A percentile compares a stretch with the other conserved stretches of the same genome.
These are phyloP conservation scores for Noccaea caerulescens DNA, from an alignment of 345 rosid species.

Conservation along the genomic window DNA sequence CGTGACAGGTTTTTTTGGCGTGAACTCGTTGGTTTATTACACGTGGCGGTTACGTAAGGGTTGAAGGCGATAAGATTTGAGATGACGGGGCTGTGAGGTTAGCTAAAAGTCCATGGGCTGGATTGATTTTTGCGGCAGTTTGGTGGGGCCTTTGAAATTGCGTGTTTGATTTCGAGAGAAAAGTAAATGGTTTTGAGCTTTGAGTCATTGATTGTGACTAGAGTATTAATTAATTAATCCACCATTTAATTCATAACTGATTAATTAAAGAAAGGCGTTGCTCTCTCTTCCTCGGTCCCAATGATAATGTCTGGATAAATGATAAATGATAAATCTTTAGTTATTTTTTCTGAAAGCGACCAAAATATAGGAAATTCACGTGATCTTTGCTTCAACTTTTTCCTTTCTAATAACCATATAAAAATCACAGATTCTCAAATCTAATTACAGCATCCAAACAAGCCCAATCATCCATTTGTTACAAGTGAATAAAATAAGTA, in stretches of 20 bases:
- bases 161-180: constrained; percentile 24
- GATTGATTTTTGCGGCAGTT: constrained; percentile 33
- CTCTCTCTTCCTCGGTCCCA: neutral
- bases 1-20: constrained; percentile 22
- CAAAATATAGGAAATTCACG: constrained; percentile 25
- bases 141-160: constrained; percentile 24
- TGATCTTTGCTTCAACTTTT: constrained; percentile 19
- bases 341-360: constrained; percentile 6
- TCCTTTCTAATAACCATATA: neutral
- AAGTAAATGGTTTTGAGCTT: constrained; percentile 5
- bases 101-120: constrained; percentile 20
- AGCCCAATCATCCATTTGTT: constrained; percentile 6
- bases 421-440: constrained; percentile 5
- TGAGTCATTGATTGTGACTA: neutral
- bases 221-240: constrained; percentile 4
- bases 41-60: constrained; percentile 15
- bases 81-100: constrained; percentile 37
- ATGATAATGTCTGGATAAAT: constrained; percentile 9
- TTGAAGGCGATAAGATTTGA: neutral
- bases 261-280: neutral
- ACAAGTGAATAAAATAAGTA: neutral
- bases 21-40: neutral
- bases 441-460: constrained; percentile 1
- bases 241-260: neutral
- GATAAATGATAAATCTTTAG: neutral